Conservation (phyloP, 495 filamentous ascomycete species). For the Aspergillus leporis region DNA sequence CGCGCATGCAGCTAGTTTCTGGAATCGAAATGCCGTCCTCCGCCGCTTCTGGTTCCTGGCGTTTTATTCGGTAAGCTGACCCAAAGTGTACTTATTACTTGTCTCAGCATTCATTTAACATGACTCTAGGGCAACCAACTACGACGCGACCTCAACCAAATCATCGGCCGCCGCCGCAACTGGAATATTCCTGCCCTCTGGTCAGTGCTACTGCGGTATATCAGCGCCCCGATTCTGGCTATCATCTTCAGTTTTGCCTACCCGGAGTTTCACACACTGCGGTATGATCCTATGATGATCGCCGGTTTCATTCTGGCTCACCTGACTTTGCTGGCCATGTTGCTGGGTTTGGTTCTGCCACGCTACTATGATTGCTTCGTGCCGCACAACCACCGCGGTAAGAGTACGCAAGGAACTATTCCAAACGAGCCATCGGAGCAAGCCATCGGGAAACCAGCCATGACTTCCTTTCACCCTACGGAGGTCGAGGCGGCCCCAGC, state of each 20-base stretch:
- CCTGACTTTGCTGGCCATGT: constrained; percentile 26
- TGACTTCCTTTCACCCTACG: not conserved
- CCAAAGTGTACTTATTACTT: not conserved
- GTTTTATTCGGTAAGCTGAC: constrained; percentile 21
- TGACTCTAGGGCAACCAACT: constrained; percentile 25
- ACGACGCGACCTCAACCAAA: constrained; percentile 23
- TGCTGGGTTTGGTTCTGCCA: constrained; percentile 35
- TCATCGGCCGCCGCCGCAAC: constrained; percentile 31
- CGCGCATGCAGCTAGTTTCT: constrained; percentile 29
- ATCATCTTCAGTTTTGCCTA: constrained; percentile 46
- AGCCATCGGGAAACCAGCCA: not conserved
- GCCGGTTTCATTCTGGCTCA: constrained; percentile 38
- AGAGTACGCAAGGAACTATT: constrained; percentile 21
- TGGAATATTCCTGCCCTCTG: constrained; percentile 40
- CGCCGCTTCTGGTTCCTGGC: constrained; percentile 27
- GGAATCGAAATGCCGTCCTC: constrained; percentile 25
- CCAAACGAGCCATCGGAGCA: not conserved
- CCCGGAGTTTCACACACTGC: constrained; percentile 36
- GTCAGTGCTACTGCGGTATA: constrained; percentile 36
- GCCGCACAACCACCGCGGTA: constrained; percentile 25
- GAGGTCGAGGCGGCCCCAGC: not conserved
- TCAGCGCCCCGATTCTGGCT: constrained; percentile 36
- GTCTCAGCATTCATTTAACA: not conserved
- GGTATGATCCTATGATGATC: constrained; percentile 40
- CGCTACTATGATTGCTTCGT: constrained; percentile 39